Evolutionary conservation across 2,329 filamentous ascomycete genomes (phyloP), one percentile per base, ranked within the genome.

Genomic region (Pestalotiopsis sp.): DNA sequence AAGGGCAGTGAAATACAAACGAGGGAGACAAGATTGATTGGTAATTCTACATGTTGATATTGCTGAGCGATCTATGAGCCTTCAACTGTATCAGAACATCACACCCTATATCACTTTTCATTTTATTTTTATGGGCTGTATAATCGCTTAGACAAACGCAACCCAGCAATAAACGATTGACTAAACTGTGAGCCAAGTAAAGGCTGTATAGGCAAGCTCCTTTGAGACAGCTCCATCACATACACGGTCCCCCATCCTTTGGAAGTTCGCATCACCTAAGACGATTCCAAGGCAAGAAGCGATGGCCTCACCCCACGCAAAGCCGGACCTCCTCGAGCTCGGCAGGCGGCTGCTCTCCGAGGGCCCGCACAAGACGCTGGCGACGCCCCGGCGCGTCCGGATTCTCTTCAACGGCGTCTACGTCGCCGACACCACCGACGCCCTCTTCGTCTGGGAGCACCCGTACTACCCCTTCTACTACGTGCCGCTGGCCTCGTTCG

Each of bases 361-460:
- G 0, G 78, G 77, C 3, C 79, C 78, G 3, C 65, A 74, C 58
- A 78, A 77, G 70, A 75, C 74, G 6, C 75, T 80, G 31, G 71
- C 73, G 6, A 71, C 78, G 7, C 74, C 75, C 7, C 75, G 78
- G 41, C 79, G 80, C 4, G 63, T 81, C 39, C 76, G 79, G 36
- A 76, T 76, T 66, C 70, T 76, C 12, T 70, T 80, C 39, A 74
- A 73, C 60, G 75, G 73, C 12, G 65, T 65, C 20, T 77, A 75
- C 69, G 68, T 81, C 23, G 78, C 77, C 11, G 80, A 81, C 68
- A 79, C 77, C 4, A 76, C 77, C 1, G 69, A 72, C 3, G 78
- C 79, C 17, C 63, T 75, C n/a, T 78, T 73, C 25, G 77, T 82
- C 58, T 81, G 79, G 80, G 80, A 81, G 69, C 77, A 79, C 56